These are phyloP conservation scores for Cylindricascospora bacillispora DNA, from an alignment of 1,139 yeast species.

Conservation along the genomic window DNA sequence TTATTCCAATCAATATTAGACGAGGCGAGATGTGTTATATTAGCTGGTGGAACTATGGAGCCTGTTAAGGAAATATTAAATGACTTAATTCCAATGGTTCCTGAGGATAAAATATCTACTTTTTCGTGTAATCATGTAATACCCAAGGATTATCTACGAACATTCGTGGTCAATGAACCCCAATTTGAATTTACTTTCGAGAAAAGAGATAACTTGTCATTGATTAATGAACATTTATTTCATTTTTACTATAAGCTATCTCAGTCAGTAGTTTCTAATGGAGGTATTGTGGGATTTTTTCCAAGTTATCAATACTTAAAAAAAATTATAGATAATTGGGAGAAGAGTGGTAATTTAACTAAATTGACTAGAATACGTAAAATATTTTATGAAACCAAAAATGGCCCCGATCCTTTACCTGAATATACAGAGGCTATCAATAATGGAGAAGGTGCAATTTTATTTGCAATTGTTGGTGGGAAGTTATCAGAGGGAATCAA, in stretches of 20 bases:
- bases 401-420: slow-evolving; percentile 35
- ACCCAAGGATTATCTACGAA: slow-evolving; percentile 54
- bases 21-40: slow-evolving; percentile 54
- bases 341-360: slow-evolving; percentile 25
- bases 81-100: slow-evolving; percentile 51
- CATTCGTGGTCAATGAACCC: slow-evolving; percentile 37
- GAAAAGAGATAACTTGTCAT: slow-evolving; percentile 35
- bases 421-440: slow-evolving; percentile 36
- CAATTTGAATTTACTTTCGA: slow-evolving; percentile 59
- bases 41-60: slow-evolving; percentile 97
- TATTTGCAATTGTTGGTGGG: slow-evolving; percentile 88
- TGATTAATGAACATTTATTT: slow-evolving; percentile 43
- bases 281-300: slow-evolving; percentile 69
- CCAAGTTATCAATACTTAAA: slow-evolving; percentile 72
- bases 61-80: slow-evolving; percentile 62
- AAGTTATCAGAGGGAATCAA: slow-evolving; percentile 91
- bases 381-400: slow-evolving; percentile 46
- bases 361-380: slow-evolving; percentile 31
- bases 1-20: slow-evolving; percentile 55
- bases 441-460: slow-evolving; percentile 41
- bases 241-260: slow-evolving; percentile 33
- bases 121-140: slow-evolving; percentile 81
- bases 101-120: slow-evolving; percentile 32
- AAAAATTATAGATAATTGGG: slow-evolving; percentile 42
- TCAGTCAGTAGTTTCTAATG: slow-evolving; percentile 37